Evolutionary conservation across 2,329 filamentous ascomycete species (phyloP).

Genomic region (Microthyrium microscopicum): DNA sequence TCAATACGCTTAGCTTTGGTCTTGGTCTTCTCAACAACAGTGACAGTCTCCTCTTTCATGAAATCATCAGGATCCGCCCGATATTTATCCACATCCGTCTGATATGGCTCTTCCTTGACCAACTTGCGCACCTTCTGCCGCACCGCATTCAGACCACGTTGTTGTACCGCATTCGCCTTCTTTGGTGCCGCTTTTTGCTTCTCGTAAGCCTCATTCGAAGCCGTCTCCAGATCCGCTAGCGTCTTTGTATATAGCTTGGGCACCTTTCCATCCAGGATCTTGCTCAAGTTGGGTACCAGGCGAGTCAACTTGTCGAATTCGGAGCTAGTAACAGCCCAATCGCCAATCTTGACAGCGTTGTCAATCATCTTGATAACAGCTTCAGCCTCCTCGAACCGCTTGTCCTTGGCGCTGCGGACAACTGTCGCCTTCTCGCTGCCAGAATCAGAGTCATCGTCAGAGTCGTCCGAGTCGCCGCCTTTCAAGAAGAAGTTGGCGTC

Average conservation of each 20-base stretch:
- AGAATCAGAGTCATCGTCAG: too few relatives aligned
- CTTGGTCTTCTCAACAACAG: slow-evolving; percentile 39
- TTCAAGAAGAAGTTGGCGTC: slow-evolving; percentile 64
- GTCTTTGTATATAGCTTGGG: slow-evolving; percentile 89
- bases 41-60: slow-evolving; percentile 72
- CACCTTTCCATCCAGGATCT: slow-evolving; percentile 50
- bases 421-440: slow-evolving; percentile 70
- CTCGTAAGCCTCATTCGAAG: slow-evolving; percentile 80
- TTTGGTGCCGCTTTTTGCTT: slow-evolving; percentile 93
- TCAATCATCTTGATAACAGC: slow-evolving; percentile 79
- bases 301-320: slow-evolving; percentile 43
- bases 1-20: slow-evolving; percentile 32
- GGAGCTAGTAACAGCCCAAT: slow-evolving; percentile 24
- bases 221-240: slow-evolving; percentile 83
- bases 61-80: slow-evolving; percentile 69
- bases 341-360: slow-evolving; percentile 92
- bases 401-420: slow-evolving; percentile 96
- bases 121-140: slow-evolving; percentile 99
- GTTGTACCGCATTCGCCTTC: slow-evolving; percentile 97
- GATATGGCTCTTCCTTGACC: slow-evolving; percentile 66
- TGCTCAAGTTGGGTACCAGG: slow-evolving; percentile 26
- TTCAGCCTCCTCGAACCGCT: slow-evolving; percentile 87
- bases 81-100: slow-evolving; percentile 74
- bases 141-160: slow-evolving; percentile 85
- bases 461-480: slow-evolving; percentile 38